Evolutionary conservation across 73 alveolate species (phyloP), one percentile per base, ranked within the genome.

Genomic region (Tetrahymena borealis): DNA sequence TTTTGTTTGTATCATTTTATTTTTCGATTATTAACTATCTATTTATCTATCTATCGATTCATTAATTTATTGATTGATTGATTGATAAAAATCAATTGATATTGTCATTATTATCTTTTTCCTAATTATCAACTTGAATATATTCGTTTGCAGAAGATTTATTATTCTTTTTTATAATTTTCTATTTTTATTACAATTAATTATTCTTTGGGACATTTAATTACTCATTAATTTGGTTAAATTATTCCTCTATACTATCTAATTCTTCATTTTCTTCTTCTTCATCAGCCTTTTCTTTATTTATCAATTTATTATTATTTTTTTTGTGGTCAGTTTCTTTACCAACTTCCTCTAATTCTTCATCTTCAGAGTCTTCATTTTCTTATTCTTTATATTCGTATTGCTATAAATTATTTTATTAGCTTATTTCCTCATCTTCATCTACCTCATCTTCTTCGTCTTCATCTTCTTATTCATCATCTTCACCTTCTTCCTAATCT

Each of bases 191-290:
- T 60, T 10, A 15, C 28, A 24, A 60, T 20, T 60, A 18, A 18
- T 43, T 43, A 1, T 28, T 60, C 28, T 0, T n/a, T n/a, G n/a
- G n/a, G n/a, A n/a, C 16, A 60, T 60, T 60, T 20, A 60, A 9
- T n/a, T 60, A 24, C 9, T 60, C 85, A 18, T 60, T n/a, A 13
- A 60, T 20, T 60, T 60, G 9, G 28, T 60, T 35, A 60, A 24
- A 3, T 0, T 0, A 24, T 60, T 60, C 85, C 28, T 60, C 85
- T 13, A 60, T 15, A 60, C 5, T 60, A 15, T 43, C 91, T 7
- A 39, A 38, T 42, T 94, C 91, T 20, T 90, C 92, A 32, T 91
- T 93, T 38, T 78, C 93, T 10, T 90, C 93, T 20, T 91, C 92
- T 35, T 91, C 85, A 38, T 91, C 78, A 10, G 43, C 32, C 42